Conservation (phyloP, 106 monocot species). For the Xerophyta viscosa region DNA sequence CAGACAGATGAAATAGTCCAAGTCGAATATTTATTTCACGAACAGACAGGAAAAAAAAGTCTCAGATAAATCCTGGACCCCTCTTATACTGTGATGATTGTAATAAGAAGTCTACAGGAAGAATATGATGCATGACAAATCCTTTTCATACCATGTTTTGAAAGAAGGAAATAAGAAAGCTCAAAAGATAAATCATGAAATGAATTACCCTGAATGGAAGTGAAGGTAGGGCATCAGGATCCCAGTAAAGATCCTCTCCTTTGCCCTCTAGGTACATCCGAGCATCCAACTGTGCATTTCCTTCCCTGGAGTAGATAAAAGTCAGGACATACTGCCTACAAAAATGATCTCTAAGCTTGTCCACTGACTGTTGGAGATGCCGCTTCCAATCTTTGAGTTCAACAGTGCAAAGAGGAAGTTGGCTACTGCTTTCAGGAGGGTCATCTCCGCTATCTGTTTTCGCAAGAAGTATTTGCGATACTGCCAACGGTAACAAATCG, state of each 20-base stretch:
- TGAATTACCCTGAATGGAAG: constrained; percentile 72
- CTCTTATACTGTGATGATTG: no score
- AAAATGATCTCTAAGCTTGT: constrained; percentile 89
- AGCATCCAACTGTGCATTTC: constrained; percentile 82
- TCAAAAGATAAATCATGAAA: no score
- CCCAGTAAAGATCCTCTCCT: constrained; percentile 79
- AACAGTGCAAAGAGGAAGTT: constrained; percentile 19
- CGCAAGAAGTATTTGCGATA: constrained; percentile 41
- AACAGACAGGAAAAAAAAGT: no score
- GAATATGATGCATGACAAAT: no score
- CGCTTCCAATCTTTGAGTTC: constrained; percentile 89
- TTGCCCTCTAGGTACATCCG: constrained; percentile 69
- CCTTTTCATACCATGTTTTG: no score
- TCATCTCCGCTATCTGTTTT: constrained; percentile 30
- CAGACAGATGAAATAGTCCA: no score
- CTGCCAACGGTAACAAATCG: constrained; percentile 73
- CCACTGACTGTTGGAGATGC: constrained; percentile 69
- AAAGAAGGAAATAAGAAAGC: no score
- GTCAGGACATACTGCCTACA: constrained; percentile 88
- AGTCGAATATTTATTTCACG: no score
- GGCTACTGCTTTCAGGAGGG: constrained; percentile 18
- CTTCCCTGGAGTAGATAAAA: constrained; percentile 89
- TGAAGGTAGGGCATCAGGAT: constrained; percentile 72
- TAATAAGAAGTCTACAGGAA: no score
- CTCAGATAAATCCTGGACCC: no score